A percentile compares a stretch with the other conserved stretches of the same genome.
Evolutionary conservation across 768 basidiomycete species (phyloP).

Genomic region (Leccinum longicurvipes): DNA sequence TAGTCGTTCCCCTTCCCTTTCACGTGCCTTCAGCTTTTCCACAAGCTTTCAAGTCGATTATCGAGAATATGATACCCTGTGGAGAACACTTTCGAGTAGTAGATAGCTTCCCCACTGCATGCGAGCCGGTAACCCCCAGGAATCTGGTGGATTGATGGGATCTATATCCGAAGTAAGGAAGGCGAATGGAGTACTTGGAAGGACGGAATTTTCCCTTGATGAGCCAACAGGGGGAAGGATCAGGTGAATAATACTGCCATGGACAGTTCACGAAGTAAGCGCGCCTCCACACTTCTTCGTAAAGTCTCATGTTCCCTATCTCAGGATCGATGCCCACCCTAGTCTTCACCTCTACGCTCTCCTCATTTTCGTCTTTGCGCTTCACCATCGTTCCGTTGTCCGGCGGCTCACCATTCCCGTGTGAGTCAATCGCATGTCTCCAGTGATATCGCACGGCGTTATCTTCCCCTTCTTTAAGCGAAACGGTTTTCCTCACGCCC

Average conservation of each 20-base stretch:
- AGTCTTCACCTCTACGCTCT: slow-evolving; percentile 14
- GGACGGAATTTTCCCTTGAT: slow-evolving; percentile 7
- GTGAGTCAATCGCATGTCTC: slow-evolving; percentile 17
- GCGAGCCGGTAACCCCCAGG: slow-evolving; percentile 17
- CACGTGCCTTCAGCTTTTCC: neutral
- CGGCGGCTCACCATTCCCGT: slow-evolving; percentile 5
- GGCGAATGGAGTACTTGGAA: slow-evolving; percentile 7
- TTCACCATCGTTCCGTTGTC: slow-evolving; percentile 14
- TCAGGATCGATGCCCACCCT: slow-evolving; percentile 11
- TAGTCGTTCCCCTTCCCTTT: slow-evolving; percentile 1
- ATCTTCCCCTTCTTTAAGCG: neutral
- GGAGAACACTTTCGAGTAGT: slow-evolving; percentile 9
- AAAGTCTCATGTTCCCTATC: slow-evolving; percentile 13
- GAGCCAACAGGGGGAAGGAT: neutral
- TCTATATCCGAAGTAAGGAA: slow-evolving; percentile 15
- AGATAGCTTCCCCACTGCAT: slow-evolving; percentile 6
- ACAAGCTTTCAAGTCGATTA: slow-evolving; percentile 2
- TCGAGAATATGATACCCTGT: slow-evolving; percentile 11
- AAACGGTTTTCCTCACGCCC: slow-evolving; percentile 10
- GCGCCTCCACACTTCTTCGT: slow-evolving; percentile 23
- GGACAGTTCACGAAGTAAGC: neutral
- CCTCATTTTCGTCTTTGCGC: slow-evolving; percentile 1
- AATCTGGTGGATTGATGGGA: slow-evolving; percentile 14
- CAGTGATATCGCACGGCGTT: slow-evolving; percentile 13
- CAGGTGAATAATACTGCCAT: neutral